Evolutionary conservation across 768 basidiomycete species (phyloP), one percentile per base, ranked within the genome.

Genomic region (Auricularia sp.): DNA sequence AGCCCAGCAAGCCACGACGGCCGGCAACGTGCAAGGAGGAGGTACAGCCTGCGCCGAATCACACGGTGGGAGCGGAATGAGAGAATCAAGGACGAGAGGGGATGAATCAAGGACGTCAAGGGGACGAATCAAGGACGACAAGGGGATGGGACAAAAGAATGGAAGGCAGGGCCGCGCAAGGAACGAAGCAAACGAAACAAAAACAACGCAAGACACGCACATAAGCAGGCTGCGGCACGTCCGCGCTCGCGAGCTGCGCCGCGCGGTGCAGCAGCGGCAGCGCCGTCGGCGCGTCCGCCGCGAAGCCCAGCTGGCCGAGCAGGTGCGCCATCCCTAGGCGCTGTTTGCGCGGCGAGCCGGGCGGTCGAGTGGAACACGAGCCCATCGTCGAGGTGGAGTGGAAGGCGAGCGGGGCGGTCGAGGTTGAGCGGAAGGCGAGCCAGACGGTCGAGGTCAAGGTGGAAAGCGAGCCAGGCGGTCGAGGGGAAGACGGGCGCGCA

Each of bases 251-350:
- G 13, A 88, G 79, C 1, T 83, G 83, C 0, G 94, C 94, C 0
- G 96, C 91, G 36, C 83, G 84, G 61, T 86, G 82, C 18, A 98
- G 83, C 54, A 93, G 80, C 0, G 88, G 83, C 2, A 96, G 73
- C 0, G 90, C 95, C 2, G 74, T 71, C 11, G 81, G 73, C 0
- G 82, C 81, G 62, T 83, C 80, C 3, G 81, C 69, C 1, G 80
- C 75, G 11, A 92, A 78, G 10, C 82, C 82, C 21, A 98, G 86
- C 72, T 98, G 96, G 37, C 92, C 94, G 70, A 94, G 82, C 8
- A 98, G 78, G 71, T 94, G 81, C 0, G 94, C 95, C 88, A 96
- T 95, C 1, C 93, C 95, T 78, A 98, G 82, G 0, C 95, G 87
- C 90, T 94, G 67, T 63, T 42, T 67, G 33, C 24, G 14, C 33